Conservation (phyloP, 2,329 filamentous ascomycete genomes). For the Falciphora oryzae region DNA sequence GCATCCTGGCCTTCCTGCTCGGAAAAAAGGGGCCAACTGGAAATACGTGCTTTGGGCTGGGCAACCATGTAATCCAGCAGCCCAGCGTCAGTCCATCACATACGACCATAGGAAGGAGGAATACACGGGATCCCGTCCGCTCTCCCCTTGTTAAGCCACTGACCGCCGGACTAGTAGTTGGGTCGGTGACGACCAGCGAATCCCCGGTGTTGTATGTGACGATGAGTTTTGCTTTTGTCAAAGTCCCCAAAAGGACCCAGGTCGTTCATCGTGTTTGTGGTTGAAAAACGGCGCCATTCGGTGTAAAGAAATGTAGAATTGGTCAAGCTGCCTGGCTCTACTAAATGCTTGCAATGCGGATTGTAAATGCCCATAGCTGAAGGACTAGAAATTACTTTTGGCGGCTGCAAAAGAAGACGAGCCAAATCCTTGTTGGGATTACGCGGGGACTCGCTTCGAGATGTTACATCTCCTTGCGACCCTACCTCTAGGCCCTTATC, state of each 20-base stretch:
- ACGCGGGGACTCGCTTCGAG: background rate
- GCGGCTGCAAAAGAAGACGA: background rate
- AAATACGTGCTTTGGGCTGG: background rate
- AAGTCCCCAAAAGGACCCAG: no score
- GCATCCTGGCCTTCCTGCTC: no score
- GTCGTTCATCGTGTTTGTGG: no score
- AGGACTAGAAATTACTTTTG: background rate
- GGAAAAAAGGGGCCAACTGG: no score
- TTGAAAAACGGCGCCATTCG: no score
- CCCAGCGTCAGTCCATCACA: background rate
- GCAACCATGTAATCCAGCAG: background rate
- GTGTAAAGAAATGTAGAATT: no score
- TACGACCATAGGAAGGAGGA: background rate
- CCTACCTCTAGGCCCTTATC: background rate
- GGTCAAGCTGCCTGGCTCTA: no score
- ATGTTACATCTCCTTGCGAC: background rate
- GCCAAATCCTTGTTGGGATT: background rate
- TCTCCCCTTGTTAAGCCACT: background rate
- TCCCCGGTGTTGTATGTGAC: background rate
- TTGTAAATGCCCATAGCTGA: no score
- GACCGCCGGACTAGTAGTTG: slow-evolving; percentile 2
- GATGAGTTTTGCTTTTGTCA: no score
- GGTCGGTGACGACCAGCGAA: slow-evolving; percentile 5
- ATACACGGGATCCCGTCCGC: background rate
- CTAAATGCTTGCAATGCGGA: no score